Base-by-base conservation (phyloP, 2,329 filamentous ascomycete genomes). In the Metarhizium humberi region DNA sequence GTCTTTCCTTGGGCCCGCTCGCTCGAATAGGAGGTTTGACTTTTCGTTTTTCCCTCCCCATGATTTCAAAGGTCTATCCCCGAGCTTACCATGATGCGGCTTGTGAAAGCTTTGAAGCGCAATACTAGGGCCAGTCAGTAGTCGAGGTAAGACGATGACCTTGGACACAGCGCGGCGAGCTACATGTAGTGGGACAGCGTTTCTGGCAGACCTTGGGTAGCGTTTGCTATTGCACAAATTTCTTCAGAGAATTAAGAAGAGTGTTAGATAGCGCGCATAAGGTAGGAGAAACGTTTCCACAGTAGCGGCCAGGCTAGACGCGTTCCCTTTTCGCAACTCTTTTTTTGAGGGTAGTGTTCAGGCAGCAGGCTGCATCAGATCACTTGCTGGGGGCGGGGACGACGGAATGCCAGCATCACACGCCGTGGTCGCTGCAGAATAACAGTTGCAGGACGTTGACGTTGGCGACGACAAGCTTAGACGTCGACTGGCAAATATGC, bases 11-110 rank as follows among this genome's bases (percentile, higher is more conserved):
- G 54, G 69, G 60, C 53, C 69, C 67, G 64, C 63, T 53, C 63
- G 60, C 54, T 63, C 62, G 54, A 64, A 65, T 57, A 67, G 55
- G 58, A 20, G 52, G 13, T 16, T 25, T 51, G 34, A 29, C n/a
- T 43, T 61, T 66, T 62, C 69, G 64, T 60, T 69, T 72, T 62
- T 65, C 64, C 63, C 65, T 69, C 57, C 63, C 71, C 71, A 73
- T 73, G 59, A 34, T 55, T 45, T 45, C 36, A 56, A 25, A 45
- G 25, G 3, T 20, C 20, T 43, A 32, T 38, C 32, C 45, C 46
- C 43, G 47, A 59, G 47, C 40, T 53, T 47, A 49, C 51, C 56
- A 57, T 57, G 32, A 51, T 53, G 51, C 8, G 47, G 29, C 36
- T 30, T 40, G 38, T 2, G 50, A 34, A 34, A 18, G 50, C 20